Base-by-base conservation (phyloP, 768 basidiomycete species). In the Trametes cingulata region DNA sequence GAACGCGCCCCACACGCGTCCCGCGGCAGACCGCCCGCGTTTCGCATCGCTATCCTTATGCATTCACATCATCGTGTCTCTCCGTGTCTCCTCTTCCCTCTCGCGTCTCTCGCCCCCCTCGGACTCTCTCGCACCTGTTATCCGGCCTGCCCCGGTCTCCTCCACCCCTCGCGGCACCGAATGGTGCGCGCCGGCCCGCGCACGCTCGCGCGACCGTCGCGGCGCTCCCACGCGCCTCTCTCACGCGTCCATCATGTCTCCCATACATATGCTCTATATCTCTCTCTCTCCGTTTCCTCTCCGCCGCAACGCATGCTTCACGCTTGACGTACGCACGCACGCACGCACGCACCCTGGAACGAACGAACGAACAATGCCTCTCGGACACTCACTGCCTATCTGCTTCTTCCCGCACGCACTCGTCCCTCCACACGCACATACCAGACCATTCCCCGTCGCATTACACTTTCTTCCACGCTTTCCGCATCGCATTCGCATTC, bases 21-120 rank as follows among this genome's bases (percentile, higher is more conserved):
- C 50, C 29, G 42, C 52, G 46, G 25, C 50, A 54, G 33, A 15
- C 17, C 47, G 0, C 9, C 37, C 49, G n/a, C 48, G 37, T 39
- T 33, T 53, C 61, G 51, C 59, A 60, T 54, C 35, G 59, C 52
- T 62, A 62, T 62, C 56, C 56, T 62, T 62, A 62, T 62, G 61
- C 61, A 58, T 56, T 62, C 61, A 57, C 60, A 56, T 50, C 53
- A 24, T 49, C 39, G 41, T 5, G 29, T 42, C 49, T 52, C 43
- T 51, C 37, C 50, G 35, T 7, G 15, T 37, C 49, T 52, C 51
- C 41, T 35, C 14, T 29, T 17, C 5, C 35, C 52, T 37, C 33
- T 22, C 33, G 15, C 35, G 20, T 17, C 27, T 22, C 41, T 20
- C 46, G 15, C 27, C 37, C 41, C 37, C 39, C 36, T 41, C 50